These are phyloP conservation scores for Lobosporangium transversale DNA, from an alignment of 192 early-diverging fungal species.

Conservation along the genomic window DNA sequence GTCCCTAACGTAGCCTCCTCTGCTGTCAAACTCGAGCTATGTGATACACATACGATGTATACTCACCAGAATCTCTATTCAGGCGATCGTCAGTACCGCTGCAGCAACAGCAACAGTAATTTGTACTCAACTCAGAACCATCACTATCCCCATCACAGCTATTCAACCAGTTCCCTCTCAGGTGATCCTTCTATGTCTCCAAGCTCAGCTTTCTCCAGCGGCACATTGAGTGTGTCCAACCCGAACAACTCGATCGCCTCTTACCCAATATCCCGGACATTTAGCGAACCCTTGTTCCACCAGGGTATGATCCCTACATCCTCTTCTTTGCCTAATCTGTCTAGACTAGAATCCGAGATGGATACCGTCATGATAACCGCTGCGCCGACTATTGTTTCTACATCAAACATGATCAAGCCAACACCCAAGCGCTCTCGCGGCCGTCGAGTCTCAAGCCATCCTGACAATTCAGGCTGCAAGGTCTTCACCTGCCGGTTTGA, in stretches of 20 bases:
- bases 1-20: slow-evolving; percentile 6
- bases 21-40: slow-evolving; percentile 16
- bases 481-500: slow-evolving; percentile 62
- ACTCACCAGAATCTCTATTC: slow-evolving; percentile 26
- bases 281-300: slow-evolving; percentile 39
- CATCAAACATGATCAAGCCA: slow-evolving; percentile 3
- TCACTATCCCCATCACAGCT: slow-evolving; percentile 35
- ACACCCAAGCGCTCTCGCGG: slow-evolving; percentile 59
- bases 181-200: slow-evolving; percentile 40
- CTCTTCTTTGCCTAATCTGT: slow-evolving; percentile 23
- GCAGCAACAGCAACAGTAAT: slow-evolving; percentile 9
- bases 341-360: background rate
- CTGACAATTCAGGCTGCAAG: slow-evolving; percentile 59
- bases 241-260: slow-evolving; percentile 15
- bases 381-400: too few species aligned
- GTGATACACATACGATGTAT: slow-evolving; percentile 35
- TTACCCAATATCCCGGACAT: slow-evolving; percentile 27
- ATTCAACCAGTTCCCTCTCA: slow-evolving; percentile 39
- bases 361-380: slow-evolving; percentile 1
- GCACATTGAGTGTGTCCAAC: slow-evolving; percentile 14
- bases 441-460: slow-evolving; percentile 59
- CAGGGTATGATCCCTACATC: slow-evolving; percentile 19
- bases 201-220: slow-evolving; percentile 22
- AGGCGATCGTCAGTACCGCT: slow-evolving; percentile 14
- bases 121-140: slow-evolving; percentile 6